Conservation (phyloP, 306 rosid species). For the Quercus glauca region DNA sequence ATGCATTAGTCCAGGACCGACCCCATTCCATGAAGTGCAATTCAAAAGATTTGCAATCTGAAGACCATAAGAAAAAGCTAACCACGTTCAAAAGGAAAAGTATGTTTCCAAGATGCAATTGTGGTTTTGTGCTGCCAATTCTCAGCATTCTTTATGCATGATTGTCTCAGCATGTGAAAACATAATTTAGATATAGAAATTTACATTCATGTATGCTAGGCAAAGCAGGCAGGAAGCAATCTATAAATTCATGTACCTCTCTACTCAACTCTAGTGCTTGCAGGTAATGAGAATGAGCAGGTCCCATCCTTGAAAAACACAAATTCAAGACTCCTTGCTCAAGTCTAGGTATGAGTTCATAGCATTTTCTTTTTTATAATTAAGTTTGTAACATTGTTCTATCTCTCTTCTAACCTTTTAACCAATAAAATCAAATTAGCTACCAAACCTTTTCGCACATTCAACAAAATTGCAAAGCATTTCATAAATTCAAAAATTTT, state of each 20-base stretch:
- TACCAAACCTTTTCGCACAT: too few species aligned
- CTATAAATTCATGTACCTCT: slow-evolving; percentile 50
- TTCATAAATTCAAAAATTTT: too few species aligned
- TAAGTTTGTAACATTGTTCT: slow-evolving; percentile 41
- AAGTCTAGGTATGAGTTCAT: slow-evolving; percentile 65
- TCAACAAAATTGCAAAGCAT: too few species aligned
- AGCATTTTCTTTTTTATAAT: too few species aligned
- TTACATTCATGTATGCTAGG: slow-evolving; percentile 15
- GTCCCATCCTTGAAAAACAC: slow-evolving; percentile 49
- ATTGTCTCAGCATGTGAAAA: background rate
- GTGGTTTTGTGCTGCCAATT: background rate
- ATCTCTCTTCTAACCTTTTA: slow-evolving; percentile 79
- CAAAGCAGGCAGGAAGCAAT: slow-evolving; percentile 11
- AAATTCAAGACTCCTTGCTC: slow-evolving; percentile 84
- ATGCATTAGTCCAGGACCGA: slow-evolving; percentile 91
- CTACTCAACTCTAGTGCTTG: slow-evolving; percentile 63
- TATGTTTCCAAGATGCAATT: background rate
- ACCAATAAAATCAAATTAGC: too few species aligned
- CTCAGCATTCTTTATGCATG: background rate
- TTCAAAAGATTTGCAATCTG: slow-evolving; percentile 78
- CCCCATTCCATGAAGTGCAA: slow-evolving; percentile 90
- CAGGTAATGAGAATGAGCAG: slow-evolving; percentile 45
- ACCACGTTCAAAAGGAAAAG: background rate
- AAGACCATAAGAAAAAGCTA: slow-evolving; percentile 1
- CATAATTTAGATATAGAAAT: background rate